These are phyloP conservation scores for Moesziomyces aphidis DNA, from an alignment of 1,284 basidiomycete species.

Conservation along the genomic window DNA sequence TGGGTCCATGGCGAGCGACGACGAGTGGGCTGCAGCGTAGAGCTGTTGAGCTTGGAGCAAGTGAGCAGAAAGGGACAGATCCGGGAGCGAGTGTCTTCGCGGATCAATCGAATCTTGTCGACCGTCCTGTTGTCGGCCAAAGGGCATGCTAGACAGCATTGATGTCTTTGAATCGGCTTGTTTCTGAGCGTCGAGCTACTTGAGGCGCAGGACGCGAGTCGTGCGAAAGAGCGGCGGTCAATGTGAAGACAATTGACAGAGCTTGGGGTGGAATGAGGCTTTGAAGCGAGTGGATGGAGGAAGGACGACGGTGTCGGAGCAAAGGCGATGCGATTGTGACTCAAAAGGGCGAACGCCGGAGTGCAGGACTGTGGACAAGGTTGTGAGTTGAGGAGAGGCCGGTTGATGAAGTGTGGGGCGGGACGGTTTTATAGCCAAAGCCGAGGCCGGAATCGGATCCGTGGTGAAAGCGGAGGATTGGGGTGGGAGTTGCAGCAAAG, in stretches of 20 bases:
- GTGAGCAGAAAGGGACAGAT: slow-evolving; percentile 15
- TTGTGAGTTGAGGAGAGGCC: not conserved
- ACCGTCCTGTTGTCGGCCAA: slow-evolving; percentile 23
- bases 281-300: not conserved
- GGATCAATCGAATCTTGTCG: slow-evolving; percentile 13
- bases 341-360: not conserved
- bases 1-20: slow-evolving; percentile 2
- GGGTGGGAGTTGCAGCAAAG: not conserved
- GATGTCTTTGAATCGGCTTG: not conserved
- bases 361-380: no score
- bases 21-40: not conserved
- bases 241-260: not conserved
- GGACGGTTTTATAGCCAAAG: not conserved
- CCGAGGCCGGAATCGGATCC: not conserved
- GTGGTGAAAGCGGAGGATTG: not conserved
- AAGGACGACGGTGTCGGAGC: not conserved
- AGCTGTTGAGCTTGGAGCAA: slow-evolving; percentile 22
- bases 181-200: not conserved
- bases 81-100: slow-evolving; percentile 19
- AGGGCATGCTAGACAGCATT: slow-evolving; percentile 28
- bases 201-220: not conserved
- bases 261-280: not conserved
- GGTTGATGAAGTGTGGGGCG: not conserved
- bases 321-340: not conserved
- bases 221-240: no score